A percentile compares a stretch with the other conserved stretches of the same genome.
Conservation (phyloP, 2,329 filamentous ascomycete species). For the Ophiostoma australiae region DNA sequence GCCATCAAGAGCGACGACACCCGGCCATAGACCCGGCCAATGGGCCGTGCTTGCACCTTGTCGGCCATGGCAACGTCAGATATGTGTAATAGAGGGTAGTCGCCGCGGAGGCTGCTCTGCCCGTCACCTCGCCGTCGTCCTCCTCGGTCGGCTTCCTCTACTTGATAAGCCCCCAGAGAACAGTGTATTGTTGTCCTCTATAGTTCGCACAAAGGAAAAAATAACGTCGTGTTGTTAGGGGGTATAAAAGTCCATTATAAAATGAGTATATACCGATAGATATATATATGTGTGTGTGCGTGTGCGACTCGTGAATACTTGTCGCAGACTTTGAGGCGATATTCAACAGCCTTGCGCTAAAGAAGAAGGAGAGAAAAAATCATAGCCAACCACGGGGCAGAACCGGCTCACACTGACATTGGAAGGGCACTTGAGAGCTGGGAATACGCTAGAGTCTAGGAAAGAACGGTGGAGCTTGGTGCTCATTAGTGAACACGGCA, state of each 20-base stretch:
- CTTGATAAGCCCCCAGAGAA: background rate
- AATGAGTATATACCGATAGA: background rate
- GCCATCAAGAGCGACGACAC: slow-evolving; percentile 72
- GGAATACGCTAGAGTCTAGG: background rate
- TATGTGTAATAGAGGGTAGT: background rate
- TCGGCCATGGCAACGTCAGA: slow-evolving; percentile 18
- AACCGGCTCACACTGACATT: slow-evolving; percentile 19
- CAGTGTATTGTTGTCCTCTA: background rate
- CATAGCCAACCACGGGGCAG: slow-evolving; percentile 23
- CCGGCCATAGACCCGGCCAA: slow-evolving; percentile 64
- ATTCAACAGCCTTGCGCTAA: slow-evolving; percentile 22
- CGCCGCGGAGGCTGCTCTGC: background rate
- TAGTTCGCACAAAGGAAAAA: background rate
- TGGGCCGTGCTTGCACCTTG: slow-evolving; percentile 36
- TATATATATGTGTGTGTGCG: background rate
- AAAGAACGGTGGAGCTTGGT: slow-evolving; percentile 16
- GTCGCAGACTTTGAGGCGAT: background rate
- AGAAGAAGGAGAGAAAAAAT: slow-evolving; percentile 8
- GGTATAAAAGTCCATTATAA: background rate
- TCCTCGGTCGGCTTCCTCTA: background rate
- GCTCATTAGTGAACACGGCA: background rate
- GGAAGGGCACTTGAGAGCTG: background rate
- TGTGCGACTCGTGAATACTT: background rate
- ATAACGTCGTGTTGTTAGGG: background rate
- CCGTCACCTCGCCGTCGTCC: slow-evolving; percentile 1